Conservation (phyloP, 805 yeast genomes). For the Saturnispora silvae region DNA sequence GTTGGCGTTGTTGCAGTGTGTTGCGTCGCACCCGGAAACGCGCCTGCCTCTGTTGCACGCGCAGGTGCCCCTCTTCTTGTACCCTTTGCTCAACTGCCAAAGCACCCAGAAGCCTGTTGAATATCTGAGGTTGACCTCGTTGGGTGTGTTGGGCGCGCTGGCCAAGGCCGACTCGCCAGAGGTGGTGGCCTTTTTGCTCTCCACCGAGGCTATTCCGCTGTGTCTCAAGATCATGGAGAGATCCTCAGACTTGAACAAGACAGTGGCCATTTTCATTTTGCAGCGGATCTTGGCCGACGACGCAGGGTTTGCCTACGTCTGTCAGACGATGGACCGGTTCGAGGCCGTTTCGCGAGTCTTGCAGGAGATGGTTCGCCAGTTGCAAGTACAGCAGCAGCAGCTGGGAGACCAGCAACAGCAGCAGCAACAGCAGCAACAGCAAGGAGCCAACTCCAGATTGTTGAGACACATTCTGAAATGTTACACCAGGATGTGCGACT, state of each 20-base stretch:
- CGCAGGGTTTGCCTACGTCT: slow-evolving; percentile 80
- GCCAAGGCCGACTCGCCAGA: slow-evolving; percentile 95
- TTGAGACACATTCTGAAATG: slow-evolving; percentile 92
- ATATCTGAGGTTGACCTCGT: slow-evolving; percentile 80
- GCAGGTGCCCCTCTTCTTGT: slow-evolving; percentile 82
- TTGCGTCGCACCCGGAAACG: slow-evolving; percentile 90
- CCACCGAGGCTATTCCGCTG: slow-evolving; percentile 95
- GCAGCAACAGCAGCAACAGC: no score
- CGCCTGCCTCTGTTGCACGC: slow-evolving; percentile 77
- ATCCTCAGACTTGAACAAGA: slow-evolving; percentile 85
- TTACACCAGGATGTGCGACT: slow-evolving; percentile 81
- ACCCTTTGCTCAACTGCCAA: slow-evolving; percentile 88
- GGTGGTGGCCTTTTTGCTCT: slow-evolving; percentile 78
- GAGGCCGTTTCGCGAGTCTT: slow-evolving; percentile 88
- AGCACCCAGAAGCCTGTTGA: slow-evolving; percentile 90
- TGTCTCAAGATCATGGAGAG: slow-evolving; percentile 93
- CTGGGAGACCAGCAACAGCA: no score
- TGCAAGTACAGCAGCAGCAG: slow-evolving; percentile 53
- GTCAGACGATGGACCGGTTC: slow-evolving; percentile 91
- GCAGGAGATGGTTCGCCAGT: slow-evolving; percentile 75
- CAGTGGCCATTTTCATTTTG: slow-evolving; percentile 93
- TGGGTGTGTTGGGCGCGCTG: slow-evolving; percentile 94
- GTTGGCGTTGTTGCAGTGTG: slow-evolving; percentile 87
- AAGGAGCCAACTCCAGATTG: slow-evolving; percentile 63
- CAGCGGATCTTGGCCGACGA: slow-evolving; percentile 90